Percentiles rank a stretch among this genome's conserved stretches.
phyloP scores from a whole-genome alignment of 1,284 basidiomycete species.

The Rhizopogon hawkerae region DNA sequence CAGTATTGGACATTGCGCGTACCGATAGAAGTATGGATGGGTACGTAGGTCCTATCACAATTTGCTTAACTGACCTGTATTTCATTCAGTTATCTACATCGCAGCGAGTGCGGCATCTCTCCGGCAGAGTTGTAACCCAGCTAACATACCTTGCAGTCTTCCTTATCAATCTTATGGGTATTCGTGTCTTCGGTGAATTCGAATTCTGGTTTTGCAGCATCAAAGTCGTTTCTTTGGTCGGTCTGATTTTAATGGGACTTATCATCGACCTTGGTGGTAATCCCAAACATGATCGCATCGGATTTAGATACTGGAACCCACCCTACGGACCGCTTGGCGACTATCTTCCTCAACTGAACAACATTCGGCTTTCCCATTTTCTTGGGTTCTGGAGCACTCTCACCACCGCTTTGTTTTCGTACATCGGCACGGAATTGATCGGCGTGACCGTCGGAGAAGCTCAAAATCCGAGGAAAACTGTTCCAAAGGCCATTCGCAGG shows the following conservation, averaged over 20 bases:
- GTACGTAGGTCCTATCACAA: background rate
- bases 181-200: constrained; percentile 27
- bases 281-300: constrained; percentile 17
- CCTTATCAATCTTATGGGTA: constrained; percentile 22
- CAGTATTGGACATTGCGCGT: constrained; percentile 10
- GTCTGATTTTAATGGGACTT: constrained; percentile 28
- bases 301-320: constrained; percentile 20
- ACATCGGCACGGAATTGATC: constrained; percentile 47
- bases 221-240: constrained; percentile 30
- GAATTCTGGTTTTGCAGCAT: constrained; percentile 32
- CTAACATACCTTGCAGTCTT: constrained; percentile 20
- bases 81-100: constrained; percentile 11
- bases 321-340: constrained; percentile 15
- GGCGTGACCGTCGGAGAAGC: constrained; percentile 45
- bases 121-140: background rate
- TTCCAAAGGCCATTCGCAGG: constrained; percentile 35
- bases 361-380: constrained; percentile 13
- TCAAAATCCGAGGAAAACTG: constrained; percentile 22
- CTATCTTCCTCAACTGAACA: constrained; percentile 16
- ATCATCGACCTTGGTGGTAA: constrained; percentile 24
- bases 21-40: constrained; percentile 10
- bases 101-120: constrained; percentile 9
- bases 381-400: constrained; percentile 22
- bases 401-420: constrained; percentile 34
- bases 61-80: background rate